These are phyloP conservation scores for Komagataella ulmi DNA, from an alignment of 805 yeast genomes.

Conservation along the genomic window DNA sequence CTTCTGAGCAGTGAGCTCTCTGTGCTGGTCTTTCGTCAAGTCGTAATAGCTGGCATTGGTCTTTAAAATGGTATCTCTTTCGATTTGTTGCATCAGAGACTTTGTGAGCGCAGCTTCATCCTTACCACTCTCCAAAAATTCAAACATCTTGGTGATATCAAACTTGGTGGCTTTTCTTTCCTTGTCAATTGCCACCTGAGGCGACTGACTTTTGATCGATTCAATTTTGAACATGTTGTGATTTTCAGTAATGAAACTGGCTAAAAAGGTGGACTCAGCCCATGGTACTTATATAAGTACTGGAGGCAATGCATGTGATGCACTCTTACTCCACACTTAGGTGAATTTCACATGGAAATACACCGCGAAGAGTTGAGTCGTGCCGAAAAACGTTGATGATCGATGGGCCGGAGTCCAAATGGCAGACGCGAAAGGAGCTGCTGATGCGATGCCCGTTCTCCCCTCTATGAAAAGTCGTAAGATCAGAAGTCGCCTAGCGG, in stretches of 20 bases:
- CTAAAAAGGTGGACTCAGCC: not conserved
- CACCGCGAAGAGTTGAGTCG: not conserved
- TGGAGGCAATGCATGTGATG: not conserved
- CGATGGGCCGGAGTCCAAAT: not conserved
- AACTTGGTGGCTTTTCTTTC: slow-evolving; percentile 34
- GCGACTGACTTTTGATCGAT: slow-evolving; percentile 17
- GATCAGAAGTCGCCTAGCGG: not conserved
- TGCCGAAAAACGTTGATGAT: not conserved
- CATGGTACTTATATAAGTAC: not conserved
- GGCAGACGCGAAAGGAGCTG: not conserved
- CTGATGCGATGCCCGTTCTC: not conserved
- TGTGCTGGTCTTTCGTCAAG: slow-evolving; percentile 36
- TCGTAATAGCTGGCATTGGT: slow-evolving; percentile 46
- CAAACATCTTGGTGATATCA: slow-evolving; percentile 32
- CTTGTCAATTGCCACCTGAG: slow-evolving; percentile 21
- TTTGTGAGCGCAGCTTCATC: slow-evolving; percentile 33
- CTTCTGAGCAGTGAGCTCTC: slow-evolving; percentile 46
- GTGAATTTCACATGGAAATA: not conserved
- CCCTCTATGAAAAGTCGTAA: not conserved
- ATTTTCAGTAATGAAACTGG: not conserved
- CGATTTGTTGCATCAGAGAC: slow-evolving; percentile 39
- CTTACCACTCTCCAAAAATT: slow-evolving; percentile 38
- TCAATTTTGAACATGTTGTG: slow-evolving; percentile 19
- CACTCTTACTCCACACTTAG: not conserved
- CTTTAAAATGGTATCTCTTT: slow-evolving; percentile 53